Conservation (phyloP, 306 rosid species). For the Sesbania bispinosa region DNA sequence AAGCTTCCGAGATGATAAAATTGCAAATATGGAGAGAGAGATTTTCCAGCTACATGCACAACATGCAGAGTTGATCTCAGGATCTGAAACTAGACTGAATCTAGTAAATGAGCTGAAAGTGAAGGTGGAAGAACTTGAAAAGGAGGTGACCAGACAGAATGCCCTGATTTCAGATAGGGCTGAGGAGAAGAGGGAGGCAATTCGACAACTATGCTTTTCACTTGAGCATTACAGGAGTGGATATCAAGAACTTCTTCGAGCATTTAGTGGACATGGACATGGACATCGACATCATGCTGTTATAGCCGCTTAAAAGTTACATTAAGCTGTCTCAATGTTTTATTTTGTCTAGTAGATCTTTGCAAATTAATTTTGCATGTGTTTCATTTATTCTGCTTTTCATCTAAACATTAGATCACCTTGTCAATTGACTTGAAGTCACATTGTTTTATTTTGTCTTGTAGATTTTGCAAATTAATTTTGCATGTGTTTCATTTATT, state of each 20-base stretch:
- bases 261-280: constrained; percentile 44
- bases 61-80: constrained; percentile 36
- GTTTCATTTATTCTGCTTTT: not conserved
- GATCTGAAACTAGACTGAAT: constrained; percentile 33
- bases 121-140: constrained; percentile 54
- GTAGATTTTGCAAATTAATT: too few species aligned
- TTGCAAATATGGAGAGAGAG: constrained; percentile 42
- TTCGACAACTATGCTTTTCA: constrained; percentile 73
- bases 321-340: not conserved
- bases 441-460: too few species aligned
- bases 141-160: constrained; percentile 51
- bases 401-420: constrained; percentile 6
- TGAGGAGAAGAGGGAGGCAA: constrained; percentile 83
- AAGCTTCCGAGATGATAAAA: constrained; percentile 42
- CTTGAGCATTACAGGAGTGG: constrained; percentile 69
- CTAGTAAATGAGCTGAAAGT: constrained; percentile 45
- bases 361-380: constrained; percentile 8
- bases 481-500: too few species aligned
- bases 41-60: constrained; percentile 24
- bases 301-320: constrained; percentile 28
- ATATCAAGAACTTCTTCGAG: constrained; percentile 67
- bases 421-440: too few species aligned
- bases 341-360: constrained; percentile 8
- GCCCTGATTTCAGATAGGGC: constrained; percentile 51
- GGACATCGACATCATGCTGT: constrained; percentile 38